Percentiles rank a stretch among this genome's conserved stretches.
These are phyloP conservation scores for Diaporthe vaccinii DNA, from an alignment of 2,329 filamentous ascomycete species.

Conservation along the genomic window DNA sequence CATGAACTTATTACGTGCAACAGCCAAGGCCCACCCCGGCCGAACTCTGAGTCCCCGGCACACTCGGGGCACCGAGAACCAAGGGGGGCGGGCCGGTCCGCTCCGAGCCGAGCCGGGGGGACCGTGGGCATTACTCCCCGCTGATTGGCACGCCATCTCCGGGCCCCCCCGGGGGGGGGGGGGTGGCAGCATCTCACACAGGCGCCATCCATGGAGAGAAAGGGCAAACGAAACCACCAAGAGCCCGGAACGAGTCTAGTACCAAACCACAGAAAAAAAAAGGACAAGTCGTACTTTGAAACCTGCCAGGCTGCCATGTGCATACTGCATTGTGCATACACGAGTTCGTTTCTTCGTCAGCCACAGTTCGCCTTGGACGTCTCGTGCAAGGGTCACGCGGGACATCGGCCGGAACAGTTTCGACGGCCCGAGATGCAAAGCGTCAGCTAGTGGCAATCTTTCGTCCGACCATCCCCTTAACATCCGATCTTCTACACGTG, in stretches of 20 bases:
- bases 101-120: slow-evolving; percentile 15
- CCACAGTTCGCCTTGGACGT: neutral
- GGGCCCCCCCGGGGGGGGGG: no score
- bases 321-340: no score
- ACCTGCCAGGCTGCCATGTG: neutral
- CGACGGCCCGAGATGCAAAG: slow-evolving; percentile 6
- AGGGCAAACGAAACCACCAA: slow-evolving; percentile 8
- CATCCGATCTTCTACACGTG: slow-evolving; percentile 14
- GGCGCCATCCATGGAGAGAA: slow-evolving; percentile 10
- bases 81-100: slow-evolving; percentile 25
- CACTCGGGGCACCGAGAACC: neutral
- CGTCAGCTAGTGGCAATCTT: neutral
- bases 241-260: slow-evolving; percentile 7
- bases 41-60: neutral
- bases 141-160: slow-evolving; percentile 13
- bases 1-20: neutral
- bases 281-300: neutral
- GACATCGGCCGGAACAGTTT: neutral
- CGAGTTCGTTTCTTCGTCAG: neutral
- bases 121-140: neutral
- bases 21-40: neutral
- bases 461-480: neutral
- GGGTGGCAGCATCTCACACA: neutral
- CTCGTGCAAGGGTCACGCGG: neutral
- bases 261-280: neutral